phyloP scores from a whole-genome alignment of 2,329 filamentous ascomycete species.

The Ceratocystis ficicola region DNA sequence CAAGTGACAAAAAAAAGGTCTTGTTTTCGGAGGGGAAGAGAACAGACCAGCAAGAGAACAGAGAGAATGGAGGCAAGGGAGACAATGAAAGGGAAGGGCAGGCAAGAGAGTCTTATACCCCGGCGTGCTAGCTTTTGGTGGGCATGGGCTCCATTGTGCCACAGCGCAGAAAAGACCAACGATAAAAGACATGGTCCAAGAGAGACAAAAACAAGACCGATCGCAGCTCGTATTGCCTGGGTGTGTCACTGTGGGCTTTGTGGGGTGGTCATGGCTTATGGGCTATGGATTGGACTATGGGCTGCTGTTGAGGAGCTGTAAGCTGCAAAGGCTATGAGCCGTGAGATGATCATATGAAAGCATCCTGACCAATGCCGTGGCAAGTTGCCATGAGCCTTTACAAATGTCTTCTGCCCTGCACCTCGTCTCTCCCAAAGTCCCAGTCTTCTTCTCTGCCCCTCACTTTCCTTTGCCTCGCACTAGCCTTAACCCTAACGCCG shows the following conservation, averaged over 20 bases:
- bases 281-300: neutral
- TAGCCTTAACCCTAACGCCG: neutral
- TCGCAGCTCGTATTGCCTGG: constrained; percentile 11
- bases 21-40: neutral
- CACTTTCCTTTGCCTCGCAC: neutral
- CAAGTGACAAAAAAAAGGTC: neutral
- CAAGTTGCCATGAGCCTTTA: no score
- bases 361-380: no score
- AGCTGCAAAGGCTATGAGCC: no score
- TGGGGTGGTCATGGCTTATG: neutral
- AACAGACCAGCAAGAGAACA: neutral
- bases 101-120: constrained; percentile 3
- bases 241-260: neutral
- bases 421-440: neutral
- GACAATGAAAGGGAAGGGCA: neutral
- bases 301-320: neutral
- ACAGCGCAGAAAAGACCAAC: neutral
- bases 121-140: neutral
- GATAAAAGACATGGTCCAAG: neutral
- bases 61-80: neutral
- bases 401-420: neutral
- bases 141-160: neutral
- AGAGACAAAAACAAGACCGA: neutral
- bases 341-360: no score
- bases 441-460: neutral